Base-by-base conservation (phyloP, 2,329 filamentous ascomycete genomes). In the Cryphonectria parasitica region DNA sequence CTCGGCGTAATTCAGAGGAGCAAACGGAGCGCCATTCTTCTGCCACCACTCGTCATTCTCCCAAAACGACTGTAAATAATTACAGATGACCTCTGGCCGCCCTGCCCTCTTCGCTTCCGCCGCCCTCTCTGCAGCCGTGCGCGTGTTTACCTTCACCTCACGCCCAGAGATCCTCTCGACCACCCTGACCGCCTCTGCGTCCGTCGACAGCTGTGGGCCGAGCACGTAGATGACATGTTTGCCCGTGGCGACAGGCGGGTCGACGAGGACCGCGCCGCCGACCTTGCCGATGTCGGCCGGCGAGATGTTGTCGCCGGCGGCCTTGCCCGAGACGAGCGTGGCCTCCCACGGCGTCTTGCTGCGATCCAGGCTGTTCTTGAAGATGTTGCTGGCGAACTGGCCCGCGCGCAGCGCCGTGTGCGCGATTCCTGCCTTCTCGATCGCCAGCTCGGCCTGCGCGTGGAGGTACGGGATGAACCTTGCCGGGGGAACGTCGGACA, bases 271-370 rank as follows among this genome's bases (percentile, higher is more conserved):
- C 0, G 72, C 77, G 2, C 83, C 84, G 49, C 74, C 74, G 2
- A 84, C 83, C 28, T 75, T 73, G 15, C 85, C 84, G 63, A 87
- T 85, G 73, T 86, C 84, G 1, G 75, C 75, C 0, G 82, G 80
- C 0, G 80, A 74, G 66, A 86, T 81, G 25, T 73, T 78, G 72
- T 87, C 84, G 2, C 82, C 45, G 49, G 76, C 77, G n/a, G 83
- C 78, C 17, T 80, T 75, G 0, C 77, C 79, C 0, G 71, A 73
- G 4, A 70, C 39, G 25, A 83, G 77, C 4, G 72, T 76, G 11
- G 67, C 60, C 66, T 74, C 75, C 64, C 77, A 78, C 64, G 74
- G 76, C 0, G 43, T 69, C 31, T 22, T 31, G 28, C 45, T 60
- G 17, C 31, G 69, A 11, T 69, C 64, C 1, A 67, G 39, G 19